These are phyloP conservation scores for Fomitopsis schrenkii DNA, from an alignment of 1,284 basidiomycete genomes.

Conservation along the genomic window DNA sequence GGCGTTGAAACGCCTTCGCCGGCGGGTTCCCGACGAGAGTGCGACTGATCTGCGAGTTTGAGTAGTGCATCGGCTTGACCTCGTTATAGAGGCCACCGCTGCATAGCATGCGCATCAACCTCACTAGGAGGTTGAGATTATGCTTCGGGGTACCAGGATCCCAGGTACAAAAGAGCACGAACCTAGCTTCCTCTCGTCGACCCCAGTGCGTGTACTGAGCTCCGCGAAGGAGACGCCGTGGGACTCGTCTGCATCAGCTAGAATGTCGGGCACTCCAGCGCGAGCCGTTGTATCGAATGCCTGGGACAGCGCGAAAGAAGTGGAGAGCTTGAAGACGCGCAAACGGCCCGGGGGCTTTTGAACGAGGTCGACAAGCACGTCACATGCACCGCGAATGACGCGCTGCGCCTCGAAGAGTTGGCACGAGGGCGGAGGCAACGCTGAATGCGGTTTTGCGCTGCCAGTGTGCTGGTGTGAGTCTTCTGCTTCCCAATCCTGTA, in stretches of 20 bases:
- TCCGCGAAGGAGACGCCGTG: slow-evolving; percentile 7
- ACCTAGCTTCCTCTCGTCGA: slow-evolving; percentile 10
- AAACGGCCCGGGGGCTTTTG: slow-evolving; percentile 10
- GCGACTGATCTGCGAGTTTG: slow-evolving; percentile 9
- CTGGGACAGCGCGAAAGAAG: slow-evolving; percentile 7
- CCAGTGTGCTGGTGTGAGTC: background rate
- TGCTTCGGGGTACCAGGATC: background rate
- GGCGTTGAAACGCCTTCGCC: background rate
- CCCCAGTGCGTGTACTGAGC: slow-evolving; percentile 2
- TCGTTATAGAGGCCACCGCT: slow-evolving; percentile 10
- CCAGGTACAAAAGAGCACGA: background rate
- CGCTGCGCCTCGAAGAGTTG: slow-evolving; percentile 10
- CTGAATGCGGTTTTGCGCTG: too few relatives aligned
- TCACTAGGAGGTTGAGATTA: background rate
- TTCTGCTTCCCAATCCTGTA: slow-evolving; percentile 6
- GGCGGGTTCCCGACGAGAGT: slow-evolving; percentile 2
- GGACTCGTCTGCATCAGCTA: slow-evolving; percentile 7
- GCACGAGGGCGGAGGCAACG: slow-evolving; percentile 2
- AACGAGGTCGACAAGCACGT: slow-evolving; percentile 10
- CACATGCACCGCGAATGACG: slow-evolving; percentile 7
- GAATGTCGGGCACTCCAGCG: slow-evolving; percentile 11
- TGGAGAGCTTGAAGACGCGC: slow-evolving; percentile 9
- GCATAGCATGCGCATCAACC: slow-evolving; percentile 4
- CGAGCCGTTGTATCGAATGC: slow-evolving; percentile 12
- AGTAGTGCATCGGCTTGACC: slow-evolving; percentile 4